Evolutionary conservation across 768 basidiomycete genomes (phyloP).

Genomic region (Termitomyces bulborhizus): DNA sequence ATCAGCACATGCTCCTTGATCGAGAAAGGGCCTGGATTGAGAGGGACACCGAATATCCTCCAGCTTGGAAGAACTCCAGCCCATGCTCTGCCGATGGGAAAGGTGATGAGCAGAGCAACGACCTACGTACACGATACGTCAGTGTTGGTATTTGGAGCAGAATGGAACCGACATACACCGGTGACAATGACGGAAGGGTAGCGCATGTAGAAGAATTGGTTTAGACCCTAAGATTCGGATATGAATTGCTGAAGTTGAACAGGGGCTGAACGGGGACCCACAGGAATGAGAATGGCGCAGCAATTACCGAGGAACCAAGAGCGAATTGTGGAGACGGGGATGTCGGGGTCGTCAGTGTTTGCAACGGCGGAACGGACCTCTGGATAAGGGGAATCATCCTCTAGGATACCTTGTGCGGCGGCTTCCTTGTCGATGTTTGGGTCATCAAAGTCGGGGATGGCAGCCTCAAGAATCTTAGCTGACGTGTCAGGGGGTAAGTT

Average conservation of each 20-base stretch:
- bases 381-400: slow-evolving; percentile 69
- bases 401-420: slow-evolving; percentile 34
- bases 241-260: not conserved
- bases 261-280: slow-evolving; percentile 13
- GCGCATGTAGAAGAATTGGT: slow-evolving; percentile 77
- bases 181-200: slow-evolving; percentile 62
- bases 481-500: not conserved
- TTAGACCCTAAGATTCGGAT: slow-evolving; percentile 35
- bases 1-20: slow-evolving; percentile 71
- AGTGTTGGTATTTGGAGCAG: not conserved
- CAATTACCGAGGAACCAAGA: slow-evolving; percentile 68
- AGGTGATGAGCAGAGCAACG: slow-evolving; percentile 64
- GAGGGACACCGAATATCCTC: slow-evolving; percentile 41
- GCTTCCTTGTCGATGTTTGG: slow-evolving; percentile 47
- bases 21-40: slow-evolving; percentile 68
- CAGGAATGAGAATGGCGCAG: slow-evolving; percentile 60
- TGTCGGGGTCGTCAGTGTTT: slow-evolving; percentile 62
- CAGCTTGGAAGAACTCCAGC: slow-evolving; percentile 47
- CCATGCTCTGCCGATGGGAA: slow-evolving; percentile 59
- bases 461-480: slow-evolving; percentile 21
- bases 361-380: slow-evolving; percentile 67
- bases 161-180: slow-evolving; percentile 25
- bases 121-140: slow-evolving; percentile 25
- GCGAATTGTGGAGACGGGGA: slow-evolving; percentile 58
- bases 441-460: slow-evolving; percentile 41